Evolutionary conservation across 1,139 yeast species (phyloP).

Genomic region (Debaryomyces sp.): DNA sequence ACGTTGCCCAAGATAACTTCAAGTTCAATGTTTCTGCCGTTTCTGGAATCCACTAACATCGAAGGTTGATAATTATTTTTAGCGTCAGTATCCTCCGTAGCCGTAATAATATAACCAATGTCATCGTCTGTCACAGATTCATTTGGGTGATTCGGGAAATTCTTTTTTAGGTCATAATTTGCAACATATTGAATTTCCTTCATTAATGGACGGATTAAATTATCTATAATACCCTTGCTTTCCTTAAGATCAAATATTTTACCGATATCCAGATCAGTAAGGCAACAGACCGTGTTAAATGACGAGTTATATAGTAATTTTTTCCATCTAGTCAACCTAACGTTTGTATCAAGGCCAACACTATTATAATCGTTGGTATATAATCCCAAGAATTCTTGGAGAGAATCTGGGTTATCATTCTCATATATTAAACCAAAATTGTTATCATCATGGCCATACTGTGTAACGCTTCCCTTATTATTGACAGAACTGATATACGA

Average conservation of each 20-base stretch:
- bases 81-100: slow-evolving; percentile 22
- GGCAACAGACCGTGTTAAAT: slow-evolving; percentile 36
- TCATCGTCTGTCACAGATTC: slow-evolving; percentile 19
- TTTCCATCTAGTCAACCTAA: slow-evolving; percentile 28
- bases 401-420: slow-evolving; percentile 6
- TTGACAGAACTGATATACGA: slow-evolving; percentile 30
- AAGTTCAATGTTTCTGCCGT: slow-evolving; percentile 33
- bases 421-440: slow-evolving; percentile 17
- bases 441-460: slow-evolving; percentile 35
- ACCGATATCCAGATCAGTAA: slow-evolving; percentile 34
- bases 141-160: slow-evolving; percentile 12
- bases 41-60: slow-evolving; percentile 38
- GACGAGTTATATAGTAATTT: slow-evolving; percentile 40
- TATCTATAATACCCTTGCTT: slow-evolving; percentile 17
- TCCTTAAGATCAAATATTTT: slow-evolving; percentile 20
- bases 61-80: slow-evolving; percentile 31
- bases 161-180: slow-evolving; percentile 23
- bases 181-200: slow-evolving; percentile 25
- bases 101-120: slow-evolving; percentile 18
- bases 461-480: slow-evolving; percentile 23
- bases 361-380: slow-evolving; percentile 21
- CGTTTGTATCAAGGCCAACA: slow-evolving; percentile 21
- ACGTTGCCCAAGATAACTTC: slow-evolving; percentile 34
- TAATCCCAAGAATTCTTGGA: slow-evolving; percentile 25
- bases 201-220: slow-evolving; percentile 27